A percentile compares a stretch with the other conserved stretches of the same genome.
Evolutionary conservation across 495 filamentous ascomycete genomes (phyloP).

Genomic region (Xylaria intraflava): DNA sequence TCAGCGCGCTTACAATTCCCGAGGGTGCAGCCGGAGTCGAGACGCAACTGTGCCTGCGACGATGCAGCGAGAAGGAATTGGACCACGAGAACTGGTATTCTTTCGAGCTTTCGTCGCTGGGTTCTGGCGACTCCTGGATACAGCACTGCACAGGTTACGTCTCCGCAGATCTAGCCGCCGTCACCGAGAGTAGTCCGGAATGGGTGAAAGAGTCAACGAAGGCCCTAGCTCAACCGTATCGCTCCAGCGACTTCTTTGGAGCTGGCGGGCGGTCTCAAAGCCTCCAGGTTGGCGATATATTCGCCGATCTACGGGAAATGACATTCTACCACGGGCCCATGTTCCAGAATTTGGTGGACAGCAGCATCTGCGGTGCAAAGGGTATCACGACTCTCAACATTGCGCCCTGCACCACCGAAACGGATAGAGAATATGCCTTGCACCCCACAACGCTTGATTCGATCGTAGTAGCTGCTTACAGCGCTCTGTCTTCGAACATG

Average conservation of each 20-base stretch:
- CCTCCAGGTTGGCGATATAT: slow-evolving; percentile 10
- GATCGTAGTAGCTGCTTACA: slow-evolving; percentile 16
- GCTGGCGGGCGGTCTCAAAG: background rate
- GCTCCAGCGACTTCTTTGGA: background rate
- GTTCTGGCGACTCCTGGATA: slow-evolving; percentile 8
- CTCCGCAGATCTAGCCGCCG: background rate
- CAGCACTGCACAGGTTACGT: slow-evolving; percentile 17
- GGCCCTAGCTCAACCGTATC: background rate
- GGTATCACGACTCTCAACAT: slow-evolving; percentile 14
- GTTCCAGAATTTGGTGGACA: slow-evolving; percentile 23
- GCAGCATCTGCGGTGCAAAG: slow-evolving; percentile 2
- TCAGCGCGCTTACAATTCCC: slow-evolving; percentile 24
- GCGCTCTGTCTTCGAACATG: slow-evolving; percentile 6
- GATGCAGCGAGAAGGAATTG: slow-evolving; percentile 5
- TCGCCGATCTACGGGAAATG: slow-evolving; percentile 7
- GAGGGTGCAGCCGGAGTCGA: slow-evolving; percentile 25
- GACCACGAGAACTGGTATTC: slow-evolving; percentile 13
- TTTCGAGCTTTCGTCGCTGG: slow-evolving; percentile 14
- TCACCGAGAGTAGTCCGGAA: background rate
- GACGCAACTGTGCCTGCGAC: slow-evolving; percentile 24
- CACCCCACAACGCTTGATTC: slow-evolving; percentile 38
- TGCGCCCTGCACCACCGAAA: slow-evolving; percentile 16
- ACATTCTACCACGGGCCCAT: slow-evolving; percentile 13
- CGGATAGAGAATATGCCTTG: slow-evolving; percentile 27
- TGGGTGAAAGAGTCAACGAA: background rate